Conservation (phyloP, 148 eudicot genomes). For the Arctostaphylos glauca region DNA sequence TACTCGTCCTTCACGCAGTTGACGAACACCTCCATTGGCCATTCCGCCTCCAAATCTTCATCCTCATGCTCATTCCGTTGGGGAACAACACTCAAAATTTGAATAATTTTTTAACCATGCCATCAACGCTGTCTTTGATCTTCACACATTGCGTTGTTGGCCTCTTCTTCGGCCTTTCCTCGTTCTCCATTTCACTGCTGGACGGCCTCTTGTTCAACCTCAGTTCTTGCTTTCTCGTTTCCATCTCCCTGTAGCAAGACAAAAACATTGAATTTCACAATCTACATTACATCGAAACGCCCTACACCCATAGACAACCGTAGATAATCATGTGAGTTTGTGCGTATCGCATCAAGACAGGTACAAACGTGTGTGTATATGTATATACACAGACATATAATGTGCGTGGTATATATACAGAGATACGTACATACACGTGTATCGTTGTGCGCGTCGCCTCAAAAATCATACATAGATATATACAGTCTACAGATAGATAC, state of each 20-base stretch:
- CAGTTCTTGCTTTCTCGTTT: background rate
- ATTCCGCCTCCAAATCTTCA: conserved; percentile 19
- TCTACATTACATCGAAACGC: too few species aligned
- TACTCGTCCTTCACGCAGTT: conserved; percentile 24
- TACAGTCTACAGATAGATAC: background rate
- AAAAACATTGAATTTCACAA: background rate
- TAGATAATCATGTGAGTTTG: background rate
- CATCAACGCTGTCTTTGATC: background rate
- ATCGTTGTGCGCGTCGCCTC: background rate
- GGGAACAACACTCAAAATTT: conserved; percentile 36
- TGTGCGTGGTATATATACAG: too few species aligned
- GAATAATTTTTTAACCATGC: conserved; percentile 1
- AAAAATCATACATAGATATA: background rate
- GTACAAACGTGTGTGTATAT: background rate
- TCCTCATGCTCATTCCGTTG: conserved; percentile 23
- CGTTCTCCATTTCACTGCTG: background rate
- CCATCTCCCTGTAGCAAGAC: background rate
- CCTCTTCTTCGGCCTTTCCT: conserved; percentile 20
- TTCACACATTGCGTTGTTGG: background rate
- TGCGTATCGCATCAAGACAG: background rate
- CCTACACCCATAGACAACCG: background rate
- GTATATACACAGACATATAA: too few species aligned
- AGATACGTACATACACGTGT: background rate
- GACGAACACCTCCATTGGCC: conserved; percentile 30
- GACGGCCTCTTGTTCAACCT: conserved; percentile 8